Conservation (phyloP, 2,329 filamentous ascomycete species). For the Sporothrix dimorphospora region DNA sequence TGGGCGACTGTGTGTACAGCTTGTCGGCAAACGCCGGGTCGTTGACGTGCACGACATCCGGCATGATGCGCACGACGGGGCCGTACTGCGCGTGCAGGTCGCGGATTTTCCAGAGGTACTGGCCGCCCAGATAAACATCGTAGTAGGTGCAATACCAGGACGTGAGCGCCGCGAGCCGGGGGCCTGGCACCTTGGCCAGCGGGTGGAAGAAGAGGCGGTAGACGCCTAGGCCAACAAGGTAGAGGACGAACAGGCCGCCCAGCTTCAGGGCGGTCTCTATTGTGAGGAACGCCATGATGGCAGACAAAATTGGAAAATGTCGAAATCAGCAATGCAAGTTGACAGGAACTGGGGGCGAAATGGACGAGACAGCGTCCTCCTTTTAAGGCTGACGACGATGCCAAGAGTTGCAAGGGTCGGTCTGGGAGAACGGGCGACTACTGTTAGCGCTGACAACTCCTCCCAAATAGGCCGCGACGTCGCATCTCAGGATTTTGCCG, state of each 20-base stretch:
- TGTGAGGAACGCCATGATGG: not conserved
- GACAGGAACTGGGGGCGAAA: too few relatives aligned
- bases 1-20: constrained; percentile 12
- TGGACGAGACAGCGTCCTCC: not conserved
- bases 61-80: constrained; percentile 19
- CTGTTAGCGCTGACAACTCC: not conserved
- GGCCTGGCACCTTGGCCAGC: not conserved
- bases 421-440: not conserved
- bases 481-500: not conserved
- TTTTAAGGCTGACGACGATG: not conserved
- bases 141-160: constrained; percentile 10
- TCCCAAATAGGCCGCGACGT: not conserved
- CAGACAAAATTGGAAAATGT: not conserved
- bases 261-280: not conserved
- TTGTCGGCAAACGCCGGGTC: constrained; percentile 14
- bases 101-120: not conserved
- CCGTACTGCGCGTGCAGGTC: constrained; percentile 2
- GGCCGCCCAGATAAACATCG: not conserved
- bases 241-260: constrained; percentile 5
- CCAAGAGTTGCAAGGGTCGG: not conserved
- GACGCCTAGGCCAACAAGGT: constrained; percentile 10
- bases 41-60: constrained; percentile 19
- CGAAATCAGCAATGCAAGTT: too few relatives aligned
- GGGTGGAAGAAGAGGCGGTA: constrained; percentile 19
- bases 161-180: not conserved